Evolutionary conservation across 106 monocot genomes (phyloP).

Genomic region (Cymbidium sinense): DNA sequence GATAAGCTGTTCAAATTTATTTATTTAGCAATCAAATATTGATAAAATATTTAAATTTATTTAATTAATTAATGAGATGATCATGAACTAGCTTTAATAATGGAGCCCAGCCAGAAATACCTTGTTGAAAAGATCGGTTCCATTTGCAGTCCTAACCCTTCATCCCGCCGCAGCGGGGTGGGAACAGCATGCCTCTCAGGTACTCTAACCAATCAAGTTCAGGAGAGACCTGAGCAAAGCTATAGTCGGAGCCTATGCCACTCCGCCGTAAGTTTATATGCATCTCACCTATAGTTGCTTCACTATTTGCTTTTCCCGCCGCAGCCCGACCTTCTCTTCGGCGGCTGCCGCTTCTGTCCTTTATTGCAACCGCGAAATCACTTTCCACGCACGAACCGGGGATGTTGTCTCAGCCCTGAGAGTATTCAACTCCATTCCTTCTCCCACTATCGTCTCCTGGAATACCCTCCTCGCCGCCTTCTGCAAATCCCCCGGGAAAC

Average conservation of each 20-base stretch:
- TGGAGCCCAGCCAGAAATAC: no score
- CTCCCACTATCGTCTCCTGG: conserved; percentile 33
- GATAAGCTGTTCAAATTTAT: no score
- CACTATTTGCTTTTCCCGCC: neutral
- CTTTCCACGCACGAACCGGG: conserved; percentile 24
- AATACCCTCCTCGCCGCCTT: conserved; percentile 55
- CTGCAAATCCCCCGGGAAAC: conserved; percentile 23
- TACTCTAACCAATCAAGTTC: no score
- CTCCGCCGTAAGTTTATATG: neutral
- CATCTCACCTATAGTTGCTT: neutral
- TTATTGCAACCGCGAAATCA: conserved; percentile 25
- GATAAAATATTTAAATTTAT: no score
- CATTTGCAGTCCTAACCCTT: no score
- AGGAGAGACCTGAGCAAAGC: no score
- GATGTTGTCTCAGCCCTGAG: conserved; percentile 31
- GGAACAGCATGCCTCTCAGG: no score
- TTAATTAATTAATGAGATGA: no score
- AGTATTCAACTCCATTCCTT: conserved; percentile 43
- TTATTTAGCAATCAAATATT: no score
- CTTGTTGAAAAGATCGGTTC: no score
- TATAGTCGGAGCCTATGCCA: neutral
- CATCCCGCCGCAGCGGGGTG: no score
- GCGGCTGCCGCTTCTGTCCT: neutral
- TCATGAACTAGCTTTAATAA: no score
- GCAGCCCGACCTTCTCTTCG: neutral